Percentiles rank a stretch among this genome's conserved stretches.
Evolutionary conservation across 23 red algal species (phyloP).

Genomic region (Gracilaria domingensis): DNA sequence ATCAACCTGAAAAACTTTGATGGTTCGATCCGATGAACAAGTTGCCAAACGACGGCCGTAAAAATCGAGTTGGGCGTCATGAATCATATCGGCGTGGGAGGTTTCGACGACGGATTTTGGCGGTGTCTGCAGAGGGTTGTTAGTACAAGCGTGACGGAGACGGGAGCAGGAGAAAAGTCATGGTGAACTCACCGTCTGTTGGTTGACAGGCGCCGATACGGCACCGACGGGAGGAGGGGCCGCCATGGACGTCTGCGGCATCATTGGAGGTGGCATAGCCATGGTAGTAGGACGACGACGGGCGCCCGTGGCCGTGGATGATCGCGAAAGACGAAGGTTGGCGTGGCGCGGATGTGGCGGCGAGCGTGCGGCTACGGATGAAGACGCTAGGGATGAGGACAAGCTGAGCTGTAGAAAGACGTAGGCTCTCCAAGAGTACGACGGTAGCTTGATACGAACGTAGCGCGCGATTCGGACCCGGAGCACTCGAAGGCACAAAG

Average conservation of each 20-base stretch:
- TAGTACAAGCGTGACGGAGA: background rate
- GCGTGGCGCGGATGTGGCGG: background rate
- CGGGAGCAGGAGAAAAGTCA: background rate
- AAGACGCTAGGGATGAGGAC: background rate
- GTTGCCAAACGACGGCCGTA: slow-evolving; percentile 95
- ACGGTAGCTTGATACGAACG: too few relatives aligned
- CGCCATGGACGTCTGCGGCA: slow-evolving; percentile 35
- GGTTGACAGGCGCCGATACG: slow-evolving; percentile 16
- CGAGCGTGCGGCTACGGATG: background rate
- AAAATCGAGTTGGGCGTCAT: slow-evolving; percentile 97
- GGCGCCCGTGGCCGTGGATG: background rate
- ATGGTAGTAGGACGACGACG: background rate
- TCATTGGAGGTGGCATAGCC: slow-evolving; percentile 54
- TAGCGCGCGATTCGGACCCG: too few relatives aligned
- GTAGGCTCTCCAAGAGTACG: too few relatives aligned
- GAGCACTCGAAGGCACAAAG: background rate
- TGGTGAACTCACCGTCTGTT: slow-evolving; percentile 51
- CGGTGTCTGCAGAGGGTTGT: slow-evolving; percentile 23
- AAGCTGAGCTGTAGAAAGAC: too few relatives aligned
- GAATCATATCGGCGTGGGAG: slow-evolving; percentile 87
- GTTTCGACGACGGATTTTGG: slow-evolving; percentile 83
- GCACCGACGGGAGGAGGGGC: slow-evolving; percentile 33
- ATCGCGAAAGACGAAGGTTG: background rate
- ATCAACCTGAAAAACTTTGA: slow-evolving; percentile 87
- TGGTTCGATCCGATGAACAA: slow-evolving; percentile 89